Percentiles rank a stretch among this genome's conserved stretches.
Evolutionary conservation across 2,329 filamentous ascomycete species (phyloP).

Genomic region (Fusarium austroafricanum): DNA sequence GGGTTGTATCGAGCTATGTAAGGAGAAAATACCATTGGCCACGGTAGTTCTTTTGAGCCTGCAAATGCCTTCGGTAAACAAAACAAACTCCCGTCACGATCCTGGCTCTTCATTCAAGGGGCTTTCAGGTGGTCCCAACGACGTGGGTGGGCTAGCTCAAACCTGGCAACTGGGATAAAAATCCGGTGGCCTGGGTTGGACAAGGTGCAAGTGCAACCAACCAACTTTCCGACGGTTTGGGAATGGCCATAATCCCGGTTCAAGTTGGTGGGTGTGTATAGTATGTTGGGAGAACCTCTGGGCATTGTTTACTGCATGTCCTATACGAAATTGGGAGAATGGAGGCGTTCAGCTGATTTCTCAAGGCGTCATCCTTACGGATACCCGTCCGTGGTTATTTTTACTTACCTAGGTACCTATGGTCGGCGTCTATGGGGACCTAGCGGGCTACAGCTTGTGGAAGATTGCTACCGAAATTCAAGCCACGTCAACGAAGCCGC

Average conservation of each 20-base stretch:
- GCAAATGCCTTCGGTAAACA: not conserved
- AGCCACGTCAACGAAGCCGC: constrained; percentile 19
- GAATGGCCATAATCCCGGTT: constrained; percentile 32
- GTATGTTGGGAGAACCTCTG: no score
- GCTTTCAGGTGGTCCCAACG: constrained; percentile 33
- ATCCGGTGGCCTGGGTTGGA: constrained; percentile 45
- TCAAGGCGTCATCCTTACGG: not conserved
- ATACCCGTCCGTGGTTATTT: not conserved
- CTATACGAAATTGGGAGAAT: not conserved
- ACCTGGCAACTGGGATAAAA: constrained; percentile 34
- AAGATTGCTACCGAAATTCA: constrained; percentile 17
- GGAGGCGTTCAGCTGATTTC: not conserved
- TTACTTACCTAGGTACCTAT: not conserved
- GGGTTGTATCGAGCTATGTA: constrained; percentile 11
- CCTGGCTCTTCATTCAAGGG: not conserved
- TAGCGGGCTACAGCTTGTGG: not conserved
- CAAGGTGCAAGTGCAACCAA: constrained; percentile 29
- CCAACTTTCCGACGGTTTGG: constrained; percentile 40
- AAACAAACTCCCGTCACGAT: constrained; percentile 1
- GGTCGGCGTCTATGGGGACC: not conserved
- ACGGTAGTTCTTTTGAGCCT: constrained; percentile 1
- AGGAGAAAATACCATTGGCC: constrained; percentile 12
- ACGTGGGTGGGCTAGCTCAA: constrained; percentile 41
- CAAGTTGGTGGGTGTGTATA: constrained; percentile 10
- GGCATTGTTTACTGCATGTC: not conserved